Evolutionary conservation across 1,139 yeast genomes (phyloP).

Genomic region (Saccharomyces hybrid): DNA sequence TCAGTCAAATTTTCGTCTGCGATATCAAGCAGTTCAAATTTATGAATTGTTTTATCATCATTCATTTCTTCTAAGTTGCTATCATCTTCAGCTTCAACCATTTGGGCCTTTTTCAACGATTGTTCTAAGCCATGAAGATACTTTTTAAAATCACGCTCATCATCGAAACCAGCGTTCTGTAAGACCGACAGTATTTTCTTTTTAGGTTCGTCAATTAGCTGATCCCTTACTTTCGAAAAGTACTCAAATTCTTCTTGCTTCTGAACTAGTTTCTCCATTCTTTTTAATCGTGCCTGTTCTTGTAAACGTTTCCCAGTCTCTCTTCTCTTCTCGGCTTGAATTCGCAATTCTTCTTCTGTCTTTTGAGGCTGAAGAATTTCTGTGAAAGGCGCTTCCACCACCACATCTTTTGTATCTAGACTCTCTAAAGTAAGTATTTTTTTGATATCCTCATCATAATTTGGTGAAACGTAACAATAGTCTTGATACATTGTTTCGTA

Average conservation of each 20-base stretch:
- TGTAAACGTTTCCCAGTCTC: slow-evolving; percentile 87
- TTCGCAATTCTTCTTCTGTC: slow-evolving; percentile 72
- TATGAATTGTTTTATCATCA: slow-evolving; percentile 42
- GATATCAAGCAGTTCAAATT: slow-evolving; percentile 72
- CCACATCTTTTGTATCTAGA: slow-evolving; percentile 60
- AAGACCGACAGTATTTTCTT: slow-evolving; percentile 40
- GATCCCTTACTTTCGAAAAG: slow-evolving; percentile 50
- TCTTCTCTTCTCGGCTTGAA: slow-evolving; percentile 69
- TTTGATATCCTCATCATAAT: slow-evolving; percentile 60
- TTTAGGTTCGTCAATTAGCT: slow-evolving; percentile 43
- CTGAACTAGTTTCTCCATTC: slow-evolving; percentile 71
- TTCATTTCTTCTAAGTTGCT: slow-evolving; percentile 41
- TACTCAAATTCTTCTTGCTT: slow-evolving; percentile 77
- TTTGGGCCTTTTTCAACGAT: slow-evolving; percentile 59
- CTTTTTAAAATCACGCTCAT: slow-evolving; percentile 61
- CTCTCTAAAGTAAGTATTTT: slow-evolving; percentile 52
- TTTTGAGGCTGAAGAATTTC: slow-evolving; percentile 61
- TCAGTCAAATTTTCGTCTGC: slow-evolving; percentile 79
- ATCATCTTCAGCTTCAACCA: slow-evolving; percentile 52
- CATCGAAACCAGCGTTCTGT: slow-evolving; percentile 72
- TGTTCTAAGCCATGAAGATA: slow-evolving; percentile 61
- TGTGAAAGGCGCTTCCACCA: slow-evolving; percentile 75
- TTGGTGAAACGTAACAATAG: slow-evolving; percentile 66
- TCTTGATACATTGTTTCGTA: slow-evolving; percentile 62
- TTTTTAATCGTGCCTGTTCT: slow-evolving; percentile 82